These are phyloP conservation scores for Euphorbia lathyris DNA, from an alignment of 345 rosid species.

Conservation along the genomic window DNA sequence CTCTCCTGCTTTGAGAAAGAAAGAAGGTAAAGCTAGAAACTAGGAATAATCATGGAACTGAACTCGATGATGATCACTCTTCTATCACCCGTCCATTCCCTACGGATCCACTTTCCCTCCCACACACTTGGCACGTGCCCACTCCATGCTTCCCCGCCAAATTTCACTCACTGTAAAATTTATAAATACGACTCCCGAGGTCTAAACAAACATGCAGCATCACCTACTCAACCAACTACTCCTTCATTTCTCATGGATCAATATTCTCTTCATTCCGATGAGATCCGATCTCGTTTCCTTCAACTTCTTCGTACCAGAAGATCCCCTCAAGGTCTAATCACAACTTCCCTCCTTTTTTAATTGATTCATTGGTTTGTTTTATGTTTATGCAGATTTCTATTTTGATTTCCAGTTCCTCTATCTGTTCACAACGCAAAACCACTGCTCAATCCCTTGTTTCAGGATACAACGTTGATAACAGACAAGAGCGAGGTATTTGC, in stretches of 20 bases:
- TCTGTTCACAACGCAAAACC: slow-evolving; percentile 50
- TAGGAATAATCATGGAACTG: no score
- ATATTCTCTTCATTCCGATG: slow-evolving; percentile 15
- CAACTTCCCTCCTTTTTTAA: not conserved
- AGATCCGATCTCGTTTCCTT: slow-evolving; percentile 55
- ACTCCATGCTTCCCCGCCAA: slow-evolving; percentile 11
- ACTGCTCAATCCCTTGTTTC: slow-evolving; percentile 54
- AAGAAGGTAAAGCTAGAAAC: no score
- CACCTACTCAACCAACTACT: not conserved
- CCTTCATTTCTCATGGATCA: slow-evolving; percentile 23
- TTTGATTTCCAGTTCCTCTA: slow-evolving; percentile 43
- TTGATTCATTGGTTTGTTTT: not conserved
- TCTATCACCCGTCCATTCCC: no score
- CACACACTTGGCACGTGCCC: slow-evolving; percentile 1
- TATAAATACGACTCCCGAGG: slow-evolving; percentile 8
- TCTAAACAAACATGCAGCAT: not conserved
- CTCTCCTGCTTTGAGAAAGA: no score
- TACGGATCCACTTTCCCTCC: not conserved
- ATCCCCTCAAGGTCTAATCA: slow-evolving; percentile 40
- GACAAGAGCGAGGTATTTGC: slow-evolving; percentile 39
- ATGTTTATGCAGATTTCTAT: not conserved
- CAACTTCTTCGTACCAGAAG: slow-evolving; percentile 49
- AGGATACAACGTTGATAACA: slow-evolving; percentile 40
- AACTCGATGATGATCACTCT: no score
- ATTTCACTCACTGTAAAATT: not conserved